phyloP scores from a whole-genome alignment of 805 yeast genomes.

The Cephaloascus fragrans region DNA sequence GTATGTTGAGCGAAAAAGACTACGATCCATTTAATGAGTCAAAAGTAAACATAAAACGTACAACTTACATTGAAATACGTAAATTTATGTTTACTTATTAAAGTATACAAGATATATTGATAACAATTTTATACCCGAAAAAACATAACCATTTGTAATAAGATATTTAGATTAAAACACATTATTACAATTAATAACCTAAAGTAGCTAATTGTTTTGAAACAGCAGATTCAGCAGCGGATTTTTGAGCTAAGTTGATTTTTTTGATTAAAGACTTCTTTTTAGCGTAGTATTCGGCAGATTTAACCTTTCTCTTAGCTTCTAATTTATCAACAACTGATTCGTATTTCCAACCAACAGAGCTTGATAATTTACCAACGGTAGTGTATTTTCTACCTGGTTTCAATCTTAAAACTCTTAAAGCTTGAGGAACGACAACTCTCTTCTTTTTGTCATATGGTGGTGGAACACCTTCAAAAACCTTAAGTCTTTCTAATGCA shows the following conservation, averaged over 20 bases:
- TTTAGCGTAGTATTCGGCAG: slow-evolving; percentile 98
- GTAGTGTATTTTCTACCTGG: slow-evolving; percentile 99
- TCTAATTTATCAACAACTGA: slow-evolving; percentile 94
- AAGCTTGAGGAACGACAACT: slow-evolving; percentile 99
- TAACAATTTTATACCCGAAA: no score
- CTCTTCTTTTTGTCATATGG: slow-evolving; percentile 99
- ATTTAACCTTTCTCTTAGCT: slow-evolving; percentile 98
- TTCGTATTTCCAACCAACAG: slow-evolving; percentile 99
- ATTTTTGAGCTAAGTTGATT: slow-evolving; percentile 75
- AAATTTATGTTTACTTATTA: neutral
- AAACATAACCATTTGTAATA: neutral
- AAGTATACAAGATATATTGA: neutral
- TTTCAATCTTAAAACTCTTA: slow-evolving; percentile 97
- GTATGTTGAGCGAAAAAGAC: no score
- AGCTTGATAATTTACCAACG: slow-evolving; percentile 88
- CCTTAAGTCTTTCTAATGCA: slow-evolving; percentile 98
- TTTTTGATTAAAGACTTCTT: slow-evolving; percentile 95
- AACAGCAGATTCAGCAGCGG: slow-evolving; percentile 85
- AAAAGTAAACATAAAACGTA: no score
- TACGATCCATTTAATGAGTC: no score
- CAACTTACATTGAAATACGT: neutral
- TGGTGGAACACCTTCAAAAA: slow-evolving; percentile 99
- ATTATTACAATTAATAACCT: slow-evolving; percentile 93
- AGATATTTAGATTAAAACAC: no score
- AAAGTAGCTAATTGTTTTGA: slow-evolving; percentile 90